Evolutionary conservation across 441 rosid species (phyloP).

Genomic region (Cnidoscolus chayamansa): DNA sequence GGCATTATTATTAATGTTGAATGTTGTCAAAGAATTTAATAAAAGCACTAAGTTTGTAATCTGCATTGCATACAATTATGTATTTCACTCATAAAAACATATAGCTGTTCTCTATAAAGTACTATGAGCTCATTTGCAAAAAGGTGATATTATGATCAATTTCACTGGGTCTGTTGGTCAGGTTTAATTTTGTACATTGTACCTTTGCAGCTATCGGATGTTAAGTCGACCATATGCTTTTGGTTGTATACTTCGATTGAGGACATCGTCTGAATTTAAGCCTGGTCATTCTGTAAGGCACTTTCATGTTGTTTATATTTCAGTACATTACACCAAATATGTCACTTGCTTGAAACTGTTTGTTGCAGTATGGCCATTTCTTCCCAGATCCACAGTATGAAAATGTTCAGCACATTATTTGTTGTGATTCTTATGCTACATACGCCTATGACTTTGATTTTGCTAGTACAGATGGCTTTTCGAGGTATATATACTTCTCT

Average conservation of each 20-base stretch:
- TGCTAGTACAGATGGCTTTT: slow-evolving; percentile 67
- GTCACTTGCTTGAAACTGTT: slow-evolving; percentile 15
- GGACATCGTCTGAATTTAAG: slow-evolving; percentile 92
- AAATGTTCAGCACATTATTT: slow-evolving; percentile 94
- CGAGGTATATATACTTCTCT: slow-evolving; percentile 49
- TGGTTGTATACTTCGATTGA: slow-evolving; percentile 78
- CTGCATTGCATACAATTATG: background rate
- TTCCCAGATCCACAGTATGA: slow-evolving; percentile 97
- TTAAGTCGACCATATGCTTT: slow-evolving; percentile 92
- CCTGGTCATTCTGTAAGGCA: slow-evolving; percentile 78
- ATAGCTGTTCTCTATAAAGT: background rate
- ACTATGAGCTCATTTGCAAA: background rate
- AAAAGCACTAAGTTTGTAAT: background rate
- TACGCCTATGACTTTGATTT: slow-evolving; percentile 96
- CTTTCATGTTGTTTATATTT: slow-evolving; percentile 5
- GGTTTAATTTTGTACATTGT: slow-evolving; percentile 5
- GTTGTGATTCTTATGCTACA: slow-evolving; percentile 96
- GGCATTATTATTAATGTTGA: background rate
- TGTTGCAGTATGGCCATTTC: slow-evolving; percentile 94
- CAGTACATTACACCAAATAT: background rate
- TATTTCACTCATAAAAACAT: background rate
- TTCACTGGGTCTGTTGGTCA: background rate
- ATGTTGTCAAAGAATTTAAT: background rate
- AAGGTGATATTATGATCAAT: background rate
- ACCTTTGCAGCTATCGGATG: slow-evolving; percentile 72